Conservation (phyloP, 306 rosid genomes). For the Canavalia gladiata region DNA sequence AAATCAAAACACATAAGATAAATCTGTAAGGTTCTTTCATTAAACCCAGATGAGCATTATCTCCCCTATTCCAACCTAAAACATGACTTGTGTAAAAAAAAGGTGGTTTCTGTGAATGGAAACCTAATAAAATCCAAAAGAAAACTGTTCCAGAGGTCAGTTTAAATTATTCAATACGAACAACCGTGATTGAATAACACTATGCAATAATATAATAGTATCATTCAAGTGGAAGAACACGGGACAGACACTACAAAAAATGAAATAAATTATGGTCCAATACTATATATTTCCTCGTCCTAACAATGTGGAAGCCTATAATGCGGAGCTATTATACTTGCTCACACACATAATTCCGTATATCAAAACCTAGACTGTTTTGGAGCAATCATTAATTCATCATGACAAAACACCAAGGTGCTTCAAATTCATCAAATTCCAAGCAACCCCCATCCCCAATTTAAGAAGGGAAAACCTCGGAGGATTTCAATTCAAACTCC, state of each 20-base stretch:
- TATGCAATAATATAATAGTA: neutral
- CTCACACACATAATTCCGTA: neutral
- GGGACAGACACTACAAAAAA: neutral
- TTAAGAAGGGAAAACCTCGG: neutral
- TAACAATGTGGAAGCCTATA: neutral
- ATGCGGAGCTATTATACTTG: neutral
- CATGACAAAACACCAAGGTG: neutral
- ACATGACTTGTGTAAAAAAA: no score
- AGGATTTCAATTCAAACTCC: constrained; percentile 17
- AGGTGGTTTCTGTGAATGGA: no score
- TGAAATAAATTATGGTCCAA: neutral
- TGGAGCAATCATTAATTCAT: neutral
- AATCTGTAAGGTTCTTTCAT: no score
- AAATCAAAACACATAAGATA: no score
- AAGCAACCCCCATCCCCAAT: no score
- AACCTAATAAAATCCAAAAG: no score
- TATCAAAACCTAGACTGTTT: constrained; percentile 11
- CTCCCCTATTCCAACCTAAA: no score
- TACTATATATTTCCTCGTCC: constrained; percentile 21
- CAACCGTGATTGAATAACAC: no score
- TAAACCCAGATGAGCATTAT: no score
- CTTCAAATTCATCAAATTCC: no score
- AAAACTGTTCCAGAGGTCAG: no score
- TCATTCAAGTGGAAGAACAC: constrained; percentile 15
- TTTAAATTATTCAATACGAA: no score